phyloP scores from a whole-genome alignment of 768 basidiomycete species.

The Mycena kentingensis region DNA sequence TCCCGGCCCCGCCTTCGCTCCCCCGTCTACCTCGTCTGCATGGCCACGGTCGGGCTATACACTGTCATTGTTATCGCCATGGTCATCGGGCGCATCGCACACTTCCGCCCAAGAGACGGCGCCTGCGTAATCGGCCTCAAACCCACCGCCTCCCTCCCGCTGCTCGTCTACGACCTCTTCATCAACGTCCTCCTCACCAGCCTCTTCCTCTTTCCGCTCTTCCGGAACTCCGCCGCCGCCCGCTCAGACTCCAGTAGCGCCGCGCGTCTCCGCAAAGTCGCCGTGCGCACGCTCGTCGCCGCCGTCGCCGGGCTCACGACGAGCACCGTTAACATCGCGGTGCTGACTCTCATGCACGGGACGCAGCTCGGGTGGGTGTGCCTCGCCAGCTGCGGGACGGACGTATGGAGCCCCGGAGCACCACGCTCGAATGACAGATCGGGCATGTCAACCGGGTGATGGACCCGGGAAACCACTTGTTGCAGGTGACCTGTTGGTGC shows the following conservation, averaged over 20 bases:
- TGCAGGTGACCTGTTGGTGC: too few relatives aligned
- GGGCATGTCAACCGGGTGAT: too few relatives aligned
- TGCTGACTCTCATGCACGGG: constrained; percentile 49
- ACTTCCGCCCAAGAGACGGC: constrained; percentile 35
- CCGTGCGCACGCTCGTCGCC: constrained; percentile 46
- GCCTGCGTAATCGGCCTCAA: constrained; percentile 52
- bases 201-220: constrained; percentile 51
- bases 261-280: constrained; percentile 37
- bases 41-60: constrained; percentile 40
- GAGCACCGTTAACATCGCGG: constrained; percentile 47
- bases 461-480: too few relatives aligned
- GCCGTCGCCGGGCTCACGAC: constrained; percentile 49
- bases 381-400: constrained; percentile 39
- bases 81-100: constrained; percentile 40
- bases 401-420: too few relatives aligned
- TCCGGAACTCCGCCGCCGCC: too few relatives aligned
- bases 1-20: constrained; percentile 38
- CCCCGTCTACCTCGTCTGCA: constrained; percentile 43
- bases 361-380: constrained; percentile 52
- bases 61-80: constrained; percentile 40
- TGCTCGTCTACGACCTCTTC: constrained; percentile 51
- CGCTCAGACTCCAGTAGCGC: constrained; percentile 36
- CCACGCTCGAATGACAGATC: too few relatives aligned
- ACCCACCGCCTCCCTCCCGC: constrained; percentile 42
- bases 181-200: constrained; percentile 41